Conservation (phyloP, 495 filamentous ascomycete species). For the Talaromyces liani region DNA sequence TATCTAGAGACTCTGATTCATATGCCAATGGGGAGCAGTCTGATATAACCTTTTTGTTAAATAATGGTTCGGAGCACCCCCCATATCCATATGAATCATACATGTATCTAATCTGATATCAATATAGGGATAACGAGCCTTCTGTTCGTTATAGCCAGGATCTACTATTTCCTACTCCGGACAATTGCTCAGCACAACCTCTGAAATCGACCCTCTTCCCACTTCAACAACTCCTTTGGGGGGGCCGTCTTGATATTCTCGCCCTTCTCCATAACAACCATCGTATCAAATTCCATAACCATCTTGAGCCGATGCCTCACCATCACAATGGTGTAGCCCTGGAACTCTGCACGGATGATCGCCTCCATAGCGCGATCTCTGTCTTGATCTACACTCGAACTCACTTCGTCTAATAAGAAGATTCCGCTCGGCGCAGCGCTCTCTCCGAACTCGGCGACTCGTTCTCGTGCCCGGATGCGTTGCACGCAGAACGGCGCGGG, state of each 20-base stretch:
- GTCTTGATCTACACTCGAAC: constrained; percentile 39
- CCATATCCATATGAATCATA: too few species aligned
- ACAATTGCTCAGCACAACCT: not conserved
- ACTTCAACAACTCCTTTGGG: not conserved
- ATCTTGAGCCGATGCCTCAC: constrained; percentile 36
- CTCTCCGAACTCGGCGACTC: too few species aligned
- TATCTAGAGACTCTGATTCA: too few species aligned
- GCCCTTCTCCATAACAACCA: constrained; percentile 33
- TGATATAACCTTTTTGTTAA: too few species aligned
- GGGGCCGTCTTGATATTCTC: constrained; percentile 19
- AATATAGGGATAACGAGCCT: too few species aligned
- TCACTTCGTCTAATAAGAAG: constrained; percentile 45
- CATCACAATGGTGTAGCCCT: constrained; percentile 38
- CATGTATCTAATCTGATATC: too few species aligned
- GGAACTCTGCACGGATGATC: constrained; percentile 40
- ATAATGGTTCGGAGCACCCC: too few species aligned
- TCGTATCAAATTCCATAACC: constrained; percentile 28
- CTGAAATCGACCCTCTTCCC: not conserved
- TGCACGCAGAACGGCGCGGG: constrained; percentile 56
- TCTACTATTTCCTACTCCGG: not conserved
- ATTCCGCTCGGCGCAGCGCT: constrained; percentile 32
- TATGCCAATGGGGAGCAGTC: too few species aligned
- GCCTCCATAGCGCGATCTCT: constrained; percentile 65
- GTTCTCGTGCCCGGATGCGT: too few species aligned
- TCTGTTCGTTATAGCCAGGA: too few species aligned